Conservation (phyloP, 768 basidiomycete species). For the Sarcodon sp. region DNA sequence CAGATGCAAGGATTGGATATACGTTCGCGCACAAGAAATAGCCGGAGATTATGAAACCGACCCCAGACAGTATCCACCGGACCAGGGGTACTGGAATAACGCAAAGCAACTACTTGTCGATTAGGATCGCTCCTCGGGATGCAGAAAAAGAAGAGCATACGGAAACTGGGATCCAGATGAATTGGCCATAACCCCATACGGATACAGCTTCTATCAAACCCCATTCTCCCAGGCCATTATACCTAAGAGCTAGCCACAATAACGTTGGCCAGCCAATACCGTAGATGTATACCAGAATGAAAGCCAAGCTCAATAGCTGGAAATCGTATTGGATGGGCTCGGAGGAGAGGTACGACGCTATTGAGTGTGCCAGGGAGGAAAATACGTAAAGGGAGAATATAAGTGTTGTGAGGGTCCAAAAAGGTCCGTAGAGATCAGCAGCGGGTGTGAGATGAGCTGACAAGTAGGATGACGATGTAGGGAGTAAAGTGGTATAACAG, state of each 20-base stretch:
- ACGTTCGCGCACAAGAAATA: slow-evolving; percentile 79
- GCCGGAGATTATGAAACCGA: slow-evolving; percentile 71
- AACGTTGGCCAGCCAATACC: slow-evolving; percentile 70
- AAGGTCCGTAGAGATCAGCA: slow-evolving; percentile 77
- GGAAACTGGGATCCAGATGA: slow-evolving; percentile 82
- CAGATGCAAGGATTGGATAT: slow-evolving; percentile 81
- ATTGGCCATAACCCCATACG: slow-evolving; percentile 72
- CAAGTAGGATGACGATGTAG: slow-evolving; percentile 51
- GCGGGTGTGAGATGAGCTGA: slow-evolving; percentile 52
- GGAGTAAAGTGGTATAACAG: slow-evolving; percentile 70
- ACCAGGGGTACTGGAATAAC: slow-evolving; percentile 75
- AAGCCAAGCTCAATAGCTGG: slow-evolving; percentile 68
- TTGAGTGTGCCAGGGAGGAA: slow-evolving; percentile 82
- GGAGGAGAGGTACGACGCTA: slow-evolving; percentile 73
- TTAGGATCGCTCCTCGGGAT: neutral
- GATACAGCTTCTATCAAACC: slow-evolving; percentile 72
- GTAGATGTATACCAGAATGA: slow-evolving; percentile 79
- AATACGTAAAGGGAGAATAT: slow-evolving; percentile 89
- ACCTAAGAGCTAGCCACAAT: slow-evolving; percentile 78
- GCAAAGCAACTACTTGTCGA: slow-evolving; percentile 49
- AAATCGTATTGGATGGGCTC: slow-evolving; percentile 71
- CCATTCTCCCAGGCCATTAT: slow-evolving; percentile 85
- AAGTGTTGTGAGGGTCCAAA: slow-evolving; percentile 96
- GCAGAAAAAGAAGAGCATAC: slow-evolving; percentile 26
- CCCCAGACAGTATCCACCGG: slow-evolving; percentile 67